Evolutionary conservation across 139 green algal genomes (phyloP).

Genomic region (Chlamydomonas applanata): DNA sequence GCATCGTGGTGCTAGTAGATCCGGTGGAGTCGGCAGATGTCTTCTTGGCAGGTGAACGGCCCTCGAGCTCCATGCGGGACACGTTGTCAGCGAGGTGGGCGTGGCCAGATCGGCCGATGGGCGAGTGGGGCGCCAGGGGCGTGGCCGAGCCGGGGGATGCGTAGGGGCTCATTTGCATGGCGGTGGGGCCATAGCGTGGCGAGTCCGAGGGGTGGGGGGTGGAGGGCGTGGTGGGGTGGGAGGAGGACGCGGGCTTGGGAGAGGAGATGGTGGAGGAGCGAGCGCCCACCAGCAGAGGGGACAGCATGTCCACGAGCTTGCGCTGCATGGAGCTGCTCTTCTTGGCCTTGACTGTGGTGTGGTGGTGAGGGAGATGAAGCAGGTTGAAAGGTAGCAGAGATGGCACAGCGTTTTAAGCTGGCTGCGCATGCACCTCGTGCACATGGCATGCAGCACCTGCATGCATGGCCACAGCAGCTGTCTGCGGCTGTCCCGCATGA

Average conservation of each 20-base stretch:
- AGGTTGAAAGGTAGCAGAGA: too few relatives aligned
- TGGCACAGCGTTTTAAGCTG: too few relatives aligned
- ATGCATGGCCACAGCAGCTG: too few relatives aligned
- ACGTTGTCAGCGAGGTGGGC: too few relatives aligned
- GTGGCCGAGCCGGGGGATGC: too few relatives aligned
- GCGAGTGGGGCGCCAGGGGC: too few relatives aligned
- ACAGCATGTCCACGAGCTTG: constrained; percentile 10
- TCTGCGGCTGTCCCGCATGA: too few relatives aligned
- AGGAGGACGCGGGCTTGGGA: not conserved
- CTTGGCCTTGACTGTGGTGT: not conserved
- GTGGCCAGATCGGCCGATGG: too few relatives aligned
- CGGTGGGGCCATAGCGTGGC: not conserved
- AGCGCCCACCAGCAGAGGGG: constrained; percentile 3
- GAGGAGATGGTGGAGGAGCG: not conserved
- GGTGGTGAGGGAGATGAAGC: too few relatives aligned
- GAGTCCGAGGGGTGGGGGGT: not conserved
- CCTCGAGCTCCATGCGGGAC: too few relatives aligned
- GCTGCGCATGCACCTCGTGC: too few relatives aligned
- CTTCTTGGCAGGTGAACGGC: not conserved
- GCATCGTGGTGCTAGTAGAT: not conserved
- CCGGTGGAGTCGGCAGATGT: not conserved
- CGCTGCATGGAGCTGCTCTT: constrained; percentile 4
- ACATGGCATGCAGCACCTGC: too few relatives aligned
- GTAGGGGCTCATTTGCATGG: not conserved
- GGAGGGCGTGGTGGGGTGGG: not conserved